These are phyloP conservation scores for Diaporthe sp. DNA, from an alignment of 2,329 filamentous ascomycete genomes.

Conservation along the genomic window DNA sequence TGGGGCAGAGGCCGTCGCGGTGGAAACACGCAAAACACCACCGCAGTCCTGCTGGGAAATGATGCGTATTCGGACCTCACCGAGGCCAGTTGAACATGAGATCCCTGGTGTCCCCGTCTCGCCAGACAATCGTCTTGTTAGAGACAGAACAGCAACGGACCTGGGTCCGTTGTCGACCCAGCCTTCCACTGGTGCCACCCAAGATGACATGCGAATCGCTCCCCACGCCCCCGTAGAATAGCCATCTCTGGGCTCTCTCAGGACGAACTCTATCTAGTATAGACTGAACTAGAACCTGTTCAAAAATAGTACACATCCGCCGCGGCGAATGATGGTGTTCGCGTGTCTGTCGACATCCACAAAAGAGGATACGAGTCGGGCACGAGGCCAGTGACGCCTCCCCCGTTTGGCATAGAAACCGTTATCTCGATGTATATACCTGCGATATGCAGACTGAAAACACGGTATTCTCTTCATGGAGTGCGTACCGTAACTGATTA, in stretches of 20 bases:
- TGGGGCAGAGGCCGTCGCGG: neutral
- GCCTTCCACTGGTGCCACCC: neutral
- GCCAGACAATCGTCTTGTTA: constrained; percentile 2
- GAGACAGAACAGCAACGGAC: neutral
- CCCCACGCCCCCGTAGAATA: neutral
- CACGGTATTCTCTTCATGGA: neutral
- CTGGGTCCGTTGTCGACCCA: constrained; percentile 7
- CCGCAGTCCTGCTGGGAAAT: constrained; percentile 1
- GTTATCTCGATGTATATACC: too few species aligned
- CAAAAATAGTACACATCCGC: neutral
- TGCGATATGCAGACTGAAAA: neutral
- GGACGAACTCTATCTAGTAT: neutral
- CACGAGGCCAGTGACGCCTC: neutral
- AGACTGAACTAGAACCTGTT: constrained; percentile 1
- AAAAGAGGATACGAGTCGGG: neutral
- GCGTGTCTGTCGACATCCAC: neutral
- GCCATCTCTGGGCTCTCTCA: constrained; percentile 10
- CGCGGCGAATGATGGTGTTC: neutral
- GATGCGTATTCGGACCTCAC: constrained; percentile 2
- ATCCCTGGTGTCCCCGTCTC: neutral
- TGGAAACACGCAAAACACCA: constrained; percentile 8
- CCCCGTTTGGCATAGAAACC: neutral
- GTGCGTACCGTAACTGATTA: neutral
- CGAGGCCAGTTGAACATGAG: neutral
- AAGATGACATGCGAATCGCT: constrained; percentile 5